Base-by-base conservation (phyloP, 768 basidiomycete species). In the Lactarius hatsudake region DNA sequence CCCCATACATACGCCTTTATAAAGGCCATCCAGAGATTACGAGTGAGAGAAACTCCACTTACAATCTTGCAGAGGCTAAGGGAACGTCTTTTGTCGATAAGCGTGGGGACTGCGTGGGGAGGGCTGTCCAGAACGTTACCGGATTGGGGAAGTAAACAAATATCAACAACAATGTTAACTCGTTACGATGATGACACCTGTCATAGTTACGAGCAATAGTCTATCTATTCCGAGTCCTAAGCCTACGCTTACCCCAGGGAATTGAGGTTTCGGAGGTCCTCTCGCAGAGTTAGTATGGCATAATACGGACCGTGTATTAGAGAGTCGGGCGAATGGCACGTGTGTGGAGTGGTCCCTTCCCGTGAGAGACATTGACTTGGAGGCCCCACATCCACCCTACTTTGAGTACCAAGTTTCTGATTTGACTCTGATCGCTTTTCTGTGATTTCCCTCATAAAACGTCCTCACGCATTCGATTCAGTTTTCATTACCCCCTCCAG, bases 21-120 rank as follows among this genome's bases (percentile, higher is more conserved):
- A 26, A 23, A 53, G 10, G 51, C 26, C 12, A 53, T 53, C 51
- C 51, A 26, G 13, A 26, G 26, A 53, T 28, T 53, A 53, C 15
- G 26, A 26, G 42, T 20, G 69, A 66, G 36, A 63, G 72, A 65
- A 55, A 20, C 64, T 59, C 70, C 78, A 85, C 87, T 86, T 76
- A 88, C 88, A 26, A 74, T 72, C 77, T 80, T 83, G 76, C 61
- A 75, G 76, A 78, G 78, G 68, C 65, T 78, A 82, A 81, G 81
- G 80, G 82, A 75, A 75, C 80, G 36, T 61, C 63, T 60, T 28
- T 63, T 30, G 61, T 53, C 20, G 66, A 62, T 59, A 28, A 43
- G 36, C 36, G 36, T 38, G 10, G 36, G 36, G 34, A 34, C 32
- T 32, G 48, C 51, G 51, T 26, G 51, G 13, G 38, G 51, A 53